phyloP scores from a whole-genome alignment of 352 stramenopile genomes.

The Aphanomyces astaci region DNA sequence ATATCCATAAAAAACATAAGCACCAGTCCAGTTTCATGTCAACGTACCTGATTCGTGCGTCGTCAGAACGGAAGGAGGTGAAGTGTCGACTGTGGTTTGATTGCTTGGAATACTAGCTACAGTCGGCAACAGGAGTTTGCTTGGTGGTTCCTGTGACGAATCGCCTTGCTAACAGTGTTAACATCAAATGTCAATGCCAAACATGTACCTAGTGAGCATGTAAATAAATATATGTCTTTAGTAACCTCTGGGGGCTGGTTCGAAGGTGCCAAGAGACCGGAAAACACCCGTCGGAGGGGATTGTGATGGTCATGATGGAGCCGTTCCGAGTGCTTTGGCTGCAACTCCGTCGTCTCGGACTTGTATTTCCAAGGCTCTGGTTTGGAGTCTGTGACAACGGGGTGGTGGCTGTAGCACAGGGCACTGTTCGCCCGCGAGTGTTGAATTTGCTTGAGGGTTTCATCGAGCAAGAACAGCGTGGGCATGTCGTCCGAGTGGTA shows the following conservation, averaged over 20 bases:
- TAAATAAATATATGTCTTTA: no score
- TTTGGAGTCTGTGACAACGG: background rate
- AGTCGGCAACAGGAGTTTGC: no score
- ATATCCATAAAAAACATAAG: no score
- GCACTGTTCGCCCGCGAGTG: background rate
- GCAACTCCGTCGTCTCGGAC: background rate
- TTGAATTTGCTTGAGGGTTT: slow-evolving; percentile 18
- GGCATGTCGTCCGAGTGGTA: background rate
- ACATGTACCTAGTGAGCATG: no score
- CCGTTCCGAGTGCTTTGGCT: no score
- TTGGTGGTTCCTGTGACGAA: no score
- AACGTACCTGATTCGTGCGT: no score
- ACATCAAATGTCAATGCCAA: no score
- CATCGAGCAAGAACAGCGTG: slow-evolving; percentile 19
- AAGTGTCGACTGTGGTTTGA: background rate
- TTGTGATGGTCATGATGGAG: no score
- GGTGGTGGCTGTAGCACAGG: background rate
- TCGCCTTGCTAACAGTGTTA: background rate
- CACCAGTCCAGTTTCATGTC: no score
- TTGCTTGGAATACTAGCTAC: no score
- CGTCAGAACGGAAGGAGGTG: no score
- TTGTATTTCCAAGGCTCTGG: slow-evolving; percentile 15
- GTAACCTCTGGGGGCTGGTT: background rate
- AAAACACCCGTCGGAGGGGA: slow-evolving; percentile 13
- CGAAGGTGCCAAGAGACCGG: background rate